These are phyloP conservation scores for Glycine soja DNA, from an alignment of 306 rosid genomes.

Conservation along the genomic window DNA sequence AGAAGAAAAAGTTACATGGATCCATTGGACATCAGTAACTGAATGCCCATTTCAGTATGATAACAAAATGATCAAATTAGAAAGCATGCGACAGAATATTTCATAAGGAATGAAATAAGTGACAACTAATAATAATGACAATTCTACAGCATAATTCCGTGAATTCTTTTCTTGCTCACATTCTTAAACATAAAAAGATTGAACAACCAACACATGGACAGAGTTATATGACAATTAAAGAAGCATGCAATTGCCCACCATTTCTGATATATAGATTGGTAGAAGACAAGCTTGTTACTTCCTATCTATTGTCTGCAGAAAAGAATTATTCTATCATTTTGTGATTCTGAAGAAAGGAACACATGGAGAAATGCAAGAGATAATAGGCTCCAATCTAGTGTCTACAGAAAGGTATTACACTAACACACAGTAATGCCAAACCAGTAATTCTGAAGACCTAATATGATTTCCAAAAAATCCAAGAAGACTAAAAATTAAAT, in stretches of 20 bases:
- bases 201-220: background rate
- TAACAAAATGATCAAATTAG: constrained; percentile 8
- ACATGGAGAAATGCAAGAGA: background rate
- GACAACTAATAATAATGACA: constrained; percentile 1
- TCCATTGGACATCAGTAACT: background rate
- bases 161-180: background rate
- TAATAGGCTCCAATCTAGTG: background rate
- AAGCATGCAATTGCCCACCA: background rate
- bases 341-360: background rate
- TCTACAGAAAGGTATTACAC: constrained; percentile 1
- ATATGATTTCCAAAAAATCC: background rate
- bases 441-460: background rate
- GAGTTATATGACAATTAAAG: background rate
- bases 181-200: background rate
- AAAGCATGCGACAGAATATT: background rate
- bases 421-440: background rate
- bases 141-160: background rate
- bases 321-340: background rate
- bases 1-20: background rate
- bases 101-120: background rate
- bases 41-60: background rate
- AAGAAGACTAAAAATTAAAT: constrained; percentile 3
- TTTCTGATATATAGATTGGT: background rate
- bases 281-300: background rate
- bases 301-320: background rate